Evolutionary conservation across 2,329 filamentous ascomycete species (phyloP), one percentile per base, ranked within the genome.

Genomic region (Penicillium brasilianum): DNA sequence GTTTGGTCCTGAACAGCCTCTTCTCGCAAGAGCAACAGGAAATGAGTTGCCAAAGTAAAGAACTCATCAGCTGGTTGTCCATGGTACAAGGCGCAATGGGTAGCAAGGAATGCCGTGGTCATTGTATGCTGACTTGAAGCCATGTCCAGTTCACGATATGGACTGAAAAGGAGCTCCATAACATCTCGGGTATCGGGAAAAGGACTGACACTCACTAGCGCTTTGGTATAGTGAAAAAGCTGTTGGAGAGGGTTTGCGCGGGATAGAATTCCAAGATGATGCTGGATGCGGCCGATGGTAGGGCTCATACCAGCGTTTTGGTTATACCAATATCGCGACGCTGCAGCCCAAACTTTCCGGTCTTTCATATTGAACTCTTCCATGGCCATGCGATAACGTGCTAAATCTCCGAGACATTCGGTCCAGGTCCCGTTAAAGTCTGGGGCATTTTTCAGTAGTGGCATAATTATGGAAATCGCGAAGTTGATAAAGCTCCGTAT

Each of bases 401-500:
- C 90, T 0, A 97, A 77, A 71, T 98, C 93, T 0, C 94, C 94
- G 0, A 98, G 79, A 57, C 93, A 97, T 66, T 97, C 94, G 9
- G 96, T 91, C 94, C 94, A 98, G 0, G 91, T 97, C 59, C 95
- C 90, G 56, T 90, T 86, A 66, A 96, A 97, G 0, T 85, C 83
- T 0, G 91, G 88, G 0, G 97, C 91, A 0, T 91, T 96, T 69
- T 98, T 93, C 61, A 93, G 90, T 0, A 97, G 77, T 0, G 97
- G 77, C 0, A 91, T 90, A 85, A 97, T 92, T 87, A 96, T 96
- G 2, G 90, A 90, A 66, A 97, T 98, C 0, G 93, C 90, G 16
- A 94, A 77, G 63, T 96, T 96, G 0, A 98, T 92, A 58, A 97
- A 98, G 0, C 88, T 88, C 0, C 97, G 80, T 93, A 98, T 97